A percentile compares a stretch with the other conserved stretches of the same genome.
Evolutionary conservation across 495 filamentous ascomycete genomes (phyloP).

Genomic region (Xylaria intraflava): DNA sequence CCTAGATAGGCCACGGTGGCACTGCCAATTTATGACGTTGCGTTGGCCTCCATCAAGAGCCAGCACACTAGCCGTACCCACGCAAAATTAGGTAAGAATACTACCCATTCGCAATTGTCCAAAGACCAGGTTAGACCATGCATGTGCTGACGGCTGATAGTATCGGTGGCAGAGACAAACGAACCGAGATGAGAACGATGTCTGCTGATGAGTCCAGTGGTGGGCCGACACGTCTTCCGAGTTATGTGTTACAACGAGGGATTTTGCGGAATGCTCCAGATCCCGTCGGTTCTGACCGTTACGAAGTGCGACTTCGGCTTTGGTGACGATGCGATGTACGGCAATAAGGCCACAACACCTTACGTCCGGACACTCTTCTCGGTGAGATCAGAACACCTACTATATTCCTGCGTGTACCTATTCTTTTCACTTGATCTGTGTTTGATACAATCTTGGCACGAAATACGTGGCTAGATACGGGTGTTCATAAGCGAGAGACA

Average conservation of each 20-base stretch:
- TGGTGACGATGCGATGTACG: background rate
- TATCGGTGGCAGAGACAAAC: background rate
- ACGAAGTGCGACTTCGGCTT: background rate
- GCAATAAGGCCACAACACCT: background rate
- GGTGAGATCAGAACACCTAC: too few relatives aligned
- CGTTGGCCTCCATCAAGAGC: conserved; percentile 5
- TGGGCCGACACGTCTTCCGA: conserved; percentile 5
- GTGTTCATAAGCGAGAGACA: too few relatives aligned
- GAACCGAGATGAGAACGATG: background rate
- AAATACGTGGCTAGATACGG: too few relatives aligned
- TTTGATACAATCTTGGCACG: too few relatives aligned
- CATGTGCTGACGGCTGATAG: conserved; percentile 9
- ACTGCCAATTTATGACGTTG: conserved; percentile 5
- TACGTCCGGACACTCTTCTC: background rate
- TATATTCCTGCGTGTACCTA: too few relatives aligned
- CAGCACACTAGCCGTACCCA: too few relatives aligned
- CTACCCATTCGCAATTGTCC: background rate
- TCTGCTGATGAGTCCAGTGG: conserved; percentile 1
- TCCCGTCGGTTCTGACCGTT: background rate
- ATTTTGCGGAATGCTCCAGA: conserved; percentile 2
- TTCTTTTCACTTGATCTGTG: too few relatives aligned
- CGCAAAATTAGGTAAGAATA: background rate
- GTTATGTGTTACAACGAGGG: background rate
- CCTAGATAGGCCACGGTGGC: conserved; percentile 3
- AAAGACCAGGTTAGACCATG: conserved; percentile 6